Evolutionary conservation across 768 basidiomycete genomes (phyloP).

Genomic region (Xerocomellus amylosporus): DNA sequence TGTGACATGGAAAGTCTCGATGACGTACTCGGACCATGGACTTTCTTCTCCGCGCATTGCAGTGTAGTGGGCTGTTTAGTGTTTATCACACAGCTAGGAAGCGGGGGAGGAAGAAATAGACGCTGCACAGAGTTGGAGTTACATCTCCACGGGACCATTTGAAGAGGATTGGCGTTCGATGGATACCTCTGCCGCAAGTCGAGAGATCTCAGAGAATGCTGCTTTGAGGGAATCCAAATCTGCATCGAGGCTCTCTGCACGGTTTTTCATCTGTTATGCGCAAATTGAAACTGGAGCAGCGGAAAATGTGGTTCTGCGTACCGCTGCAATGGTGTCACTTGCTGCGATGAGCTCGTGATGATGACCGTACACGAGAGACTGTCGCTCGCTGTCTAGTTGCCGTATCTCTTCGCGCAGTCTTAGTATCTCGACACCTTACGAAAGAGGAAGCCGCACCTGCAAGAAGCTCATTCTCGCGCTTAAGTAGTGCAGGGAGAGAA

Average conservation of each 20-base stretch:
- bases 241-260: slow-evolving; percentile 80
- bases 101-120: neutral
- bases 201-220: slow-evolving; percentile 85
- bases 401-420: slow-evolving; percentile 62
- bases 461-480: slow-evolving; percentile 78
- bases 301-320: slow-evolving; percentile 34
- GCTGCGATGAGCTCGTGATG: slow-evolving; percentile 95
- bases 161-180: slow-evolving; percentile 36
- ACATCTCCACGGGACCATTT: neutral
- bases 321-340: slow-evolving; percentile 85
- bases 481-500: slow-evolving; percentile 68
- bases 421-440: neutral
- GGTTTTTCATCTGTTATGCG: slow-evolving; percentile 72
- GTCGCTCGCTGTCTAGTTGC: slow-evolving; percentile 81
- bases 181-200: slow-evolving; percentile 67
- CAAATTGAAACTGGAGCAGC: neutral
- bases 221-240: slow-evolving; percentile 78
- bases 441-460: slow-evolving; percentile 43
- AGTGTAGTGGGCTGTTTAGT: neutral
- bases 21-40: slow-evolving; percentile 1
- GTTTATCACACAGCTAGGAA: neutral
- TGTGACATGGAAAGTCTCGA: slow-evolving; percentile 1
- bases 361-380: slow-evolving; percentile 91
- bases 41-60: neutral
- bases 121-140: neutral